Evolutionary conservation across 1,284 basidiomycete genomes (phyloP), one percentile per base, ranked within the genome.

Genomic region (Ustilago tritici): DNA sequence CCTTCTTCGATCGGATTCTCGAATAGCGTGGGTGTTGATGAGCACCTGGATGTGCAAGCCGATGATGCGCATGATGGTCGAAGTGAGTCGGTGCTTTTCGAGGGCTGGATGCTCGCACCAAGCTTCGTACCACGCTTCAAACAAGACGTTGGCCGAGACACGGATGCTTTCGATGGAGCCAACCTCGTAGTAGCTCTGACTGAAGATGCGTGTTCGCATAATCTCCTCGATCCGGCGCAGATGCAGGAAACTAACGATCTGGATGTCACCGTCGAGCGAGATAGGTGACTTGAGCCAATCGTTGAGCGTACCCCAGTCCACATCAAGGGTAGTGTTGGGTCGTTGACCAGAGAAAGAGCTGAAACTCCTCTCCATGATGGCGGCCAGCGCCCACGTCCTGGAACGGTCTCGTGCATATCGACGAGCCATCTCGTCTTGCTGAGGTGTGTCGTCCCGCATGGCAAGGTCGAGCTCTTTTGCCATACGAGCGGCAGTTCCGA

Each of bases 341-440:
- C 74, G 65, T 52, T 76, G 74, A 11, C 74, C 74, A 0, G 74
- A 76, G 40, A 76, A 76, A 6, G 74, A 76, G 53, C 69, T 71
- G 60, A 76, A 76, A 53, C 74, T 76, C 28, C 74, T 60, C 49
- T 76, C 74, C 69, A 76, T 76, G 69, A 76, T 76, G 56, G 69
- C 74, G 10, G 74, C 65, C n/a, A 76, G 31, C 2, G 74, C 74
- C 74, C 74, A 76, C 1, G 74, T 76, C 32, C 74, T 59, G 36
- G 74, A 76, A 17, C 74, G 65, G 32, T 76, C 74, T n/a, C 74
- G 65, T 1, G 74, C 74, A 58, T 68, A 65, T n/a, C 74, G 61
- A 23, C 74, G 74, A 0, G 65, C 69, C 19, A 53, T 59, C 34
- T 76, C 74, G 43, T 71, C 74, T 34, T 65, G 52, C 38, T 71